phyloP scores from a whole-genome alignment of 1,284 basidiomycete species.

The Ustilago tritici region DNA sequence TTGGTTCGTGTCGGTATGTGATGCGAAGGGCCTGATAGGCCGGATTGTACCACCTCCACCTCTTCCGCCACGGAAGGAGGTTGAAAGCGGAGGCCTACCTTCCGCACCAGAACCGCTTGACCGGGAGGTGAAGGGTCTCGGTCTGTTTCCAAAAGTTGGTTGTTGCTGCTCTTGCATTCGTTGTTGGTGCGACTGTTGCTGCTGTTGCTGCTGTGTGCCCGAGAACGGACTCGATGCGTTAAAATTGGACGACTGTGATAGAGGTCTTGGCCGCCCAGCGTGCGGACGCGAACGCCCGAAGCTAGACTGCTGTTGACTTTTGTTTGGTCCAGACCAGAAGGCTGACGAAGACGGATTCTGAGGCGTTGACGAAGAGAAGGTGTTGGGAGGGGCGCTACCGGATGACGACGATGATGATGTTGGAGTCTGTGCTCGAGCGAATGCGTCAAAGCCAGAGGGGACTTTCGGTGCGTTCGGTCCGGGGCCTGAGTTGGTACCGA shows the following conservation, averaged over 20 bases:
- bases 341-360: constrained; percentile 12
- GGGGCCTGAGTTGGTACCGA: background rate
- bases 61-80: constrained; percentile 23
- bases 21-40: constrained; percentile 28
- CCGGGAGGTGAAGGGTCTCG: constrained; percentile 34
- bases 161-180: constrained; percentile 13
- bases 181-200: constrained; percentile 21
- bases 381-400: constrained; percentile 36
- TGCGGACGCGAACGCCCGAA: constrained; percentile 20
- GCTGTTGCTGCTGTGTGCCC: constrained; percentile 15
- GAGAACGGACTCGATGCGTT: constrained; percentile 17
- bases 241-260: constrained; percentile 19
- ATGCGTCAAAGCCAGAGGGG: constrained; percentile 17
- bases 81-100: constrained; percentile 22
- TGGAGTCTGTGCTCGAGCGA: constrained; percentile 18
- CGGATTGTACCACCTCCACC: constrained; percentile 31
- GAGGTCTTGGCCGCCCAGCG: constrained; percentile 16
- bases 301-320: constrained; percentile 20
- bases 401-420: constrained; percentile 19
- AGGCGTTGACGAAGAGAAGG: constrained; percentile 29
- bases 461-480: constrained; percentile 1
- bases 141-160: constrained; percentile 30
- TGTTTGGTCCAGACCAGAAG: constrained; percentile 11
- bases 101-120: constrained; percentile 23
- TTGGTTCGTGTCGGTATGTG: constrained; percentile 10